These are phyloP conservation scores for Hyphopichia homilentoma DNA, from an alignment of 805 yeast species.

Conservation along the genomic window DNA sequence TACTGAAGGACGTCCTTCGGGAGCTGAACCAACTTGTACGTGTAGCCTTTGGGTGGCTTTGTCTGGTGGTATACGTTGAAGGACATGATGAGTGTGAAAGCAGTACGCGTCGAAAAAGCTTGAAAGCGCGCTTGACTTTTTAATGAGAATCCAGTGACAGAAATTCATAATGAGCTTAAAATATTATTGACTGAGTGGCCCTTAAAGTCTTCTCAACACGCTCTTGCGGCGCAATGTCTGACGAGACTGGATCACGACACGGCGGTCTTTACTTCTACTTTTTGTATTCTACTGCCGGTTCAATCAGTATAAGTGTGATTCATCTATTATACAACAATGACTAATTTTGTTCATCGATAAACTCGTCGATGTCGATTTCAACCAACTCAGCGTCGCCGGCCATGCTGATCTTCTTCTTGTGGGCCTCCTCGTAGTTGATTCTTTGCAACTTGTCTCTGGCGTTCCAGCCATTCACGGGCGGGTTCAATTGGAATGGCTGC, in stretches of 20 bases:
- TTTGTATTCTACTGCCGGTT: too few relatives aligned
- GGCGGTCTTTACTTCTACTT: too few relatives aligned
- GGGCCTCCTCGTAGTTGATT: slow-evolving; percentile 51
- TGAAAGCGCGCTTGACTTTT: too few relatives aligned
- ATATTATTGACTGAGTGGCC: too few relatives aligned
- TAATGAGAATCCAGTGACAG: too few relatives aligned
- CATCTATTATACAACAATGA: too few relatives aligned
- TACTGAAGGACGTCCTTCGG: slow-evolving; percentile 44
- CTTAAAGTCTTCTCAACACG: too few relatives aligned
- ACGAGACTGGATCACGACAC: too few relatives aligned
- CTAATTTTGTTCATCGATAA: slow-evolving; percentile 64
- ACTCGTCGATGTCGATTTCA: slow-evolving; percentile 70
- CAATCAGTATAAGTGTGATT: too few relatives aligned
- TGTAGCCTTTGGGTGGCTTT: slow-evolving; percentile 8
- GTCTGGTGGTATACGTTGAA: slow-evolving; percentile 4
- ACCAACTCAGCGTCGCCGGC: slow-evolving; percentile 62
- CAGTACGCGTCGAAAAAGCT: slow-evolving; percentile 85
- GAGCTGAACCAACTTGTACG: slow-evolving; percentile 51
- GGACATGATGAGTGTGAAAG: not conserved
- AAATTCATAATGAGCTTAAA: too few relatives aligned
- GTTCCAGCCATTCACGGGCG: slow-evolving; percentile 72
- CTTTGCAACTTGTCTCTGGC: slow-evolving; percentile 68
- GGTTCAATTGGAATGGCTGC: slow-evolving; percentile 64
- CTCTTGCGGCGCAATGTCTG: too few relatives aligned
- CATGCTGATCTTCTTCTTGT: slow-evolving; percentile 49